Conservation (phyloP, 2,329 filamentous ascomycete genomes). For the Cylindrodendrum hubeiense region DNA sequence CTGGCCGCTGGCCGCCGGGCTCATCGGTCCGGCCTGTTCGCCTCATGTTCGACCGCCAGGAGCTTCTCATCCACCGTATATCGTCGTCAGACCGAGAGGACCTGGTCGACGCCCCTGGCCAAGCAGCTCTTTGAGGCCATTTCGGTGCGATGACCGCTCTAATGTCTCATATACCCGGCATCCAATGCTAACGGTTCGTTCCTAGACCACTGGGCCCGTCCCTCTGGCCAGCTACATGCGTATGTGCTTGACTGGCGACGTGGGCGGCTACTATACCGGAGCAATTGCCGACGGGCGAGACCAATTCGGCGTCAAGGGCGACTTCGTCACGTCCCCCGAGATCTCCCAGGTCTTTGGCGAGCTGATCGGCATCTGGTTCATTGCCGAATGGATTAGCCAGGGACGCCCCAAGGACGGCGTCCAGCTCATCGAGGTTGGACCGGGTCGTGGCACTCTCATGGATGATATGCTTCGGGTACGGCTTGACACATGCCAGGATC, state of each 20-base stretch:
- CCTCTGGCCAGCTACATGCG: constrained; percentile 97
- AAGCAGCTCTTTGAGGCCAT: constrained; percentile 90
- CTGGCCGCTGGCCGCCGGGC: constrained; percentile 28
- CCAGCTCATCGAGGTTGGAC: constrained; percentile 93
- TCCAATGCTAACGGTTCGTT: neutral
- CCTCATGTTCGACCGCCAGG: constrained; percentile 27
- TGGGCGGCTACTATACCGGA: constrained; percentile 94
- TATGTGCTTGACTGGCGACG: constrained; percentile 92
- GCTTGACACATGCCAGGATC: neutral
- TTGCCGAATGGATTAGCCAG: constrained; percentile 96
- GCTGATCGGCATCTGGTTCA: constrained; percentile 92
- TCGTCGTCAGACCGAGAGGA: constrained; percentile 56
- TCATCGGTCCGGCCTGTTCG: constrained; percentile 21
- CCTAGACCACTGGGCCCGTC: constrained; percentile 82
- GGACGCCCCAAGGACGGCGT: constrained; percentile 79
- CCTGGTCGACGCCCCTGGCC: constrained; percentile 94
- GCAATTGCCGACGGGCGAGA: constrained; percentile 77
- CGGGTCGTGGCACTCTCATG: constrained; percentile 95
- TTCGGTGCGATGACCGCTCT: constrained; percentile 65
- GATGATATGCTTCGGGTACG: constrained; percentile 91
- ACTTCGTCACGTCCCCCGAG: constrained; percentile 97
- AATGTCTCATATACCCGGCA: neutral
- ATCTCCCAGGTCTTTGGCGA: constrained; percentile 98
- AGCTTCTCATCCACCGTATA: constrained; percentile 43
- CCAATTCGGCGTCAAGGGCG: constrained; percentile 92